A percentile compares a stretch with the other conserved stretches of the same genome.
These are phyloP conservation scores for Paramecium tetraurelia DNA, from an alignment of 73 alveolate species.

Conservation along the genomic window DNA sequence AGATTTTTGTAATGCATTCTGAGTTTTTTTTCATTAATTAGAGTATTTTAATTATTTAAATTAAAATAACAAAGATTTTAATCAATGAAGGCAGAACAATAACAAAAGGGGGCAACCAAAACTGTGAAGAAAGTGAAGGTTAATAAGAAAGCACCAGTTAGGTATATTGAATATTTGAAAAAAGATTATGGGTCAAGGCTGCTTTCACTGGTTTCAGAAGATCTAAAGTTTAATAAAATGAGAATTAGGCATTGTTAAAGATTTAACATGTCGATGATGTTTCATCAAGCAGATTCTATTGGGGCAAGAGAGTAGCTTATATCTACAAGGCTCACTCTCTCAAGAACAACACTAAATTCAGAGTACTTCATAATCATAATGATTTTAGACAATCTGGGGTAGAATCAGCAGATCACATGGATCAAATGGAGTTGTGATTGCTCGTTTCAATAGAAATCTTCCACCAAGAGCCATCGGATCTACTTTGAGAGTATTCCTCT, in stretches of 20 bases:
- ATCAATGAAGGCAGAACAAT: background rate
- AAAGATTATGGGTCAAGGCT: slow-evolving; percentile 87
- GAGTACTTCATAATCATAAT: slow-evolving; percentile 46
- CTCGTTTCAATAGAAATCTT: slow-evolving; percentile 81
- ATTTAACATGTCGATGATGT: slow-evolving; percentile 78
- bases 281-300: slow-evolving; percentile 77
- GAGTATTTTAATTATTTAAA: background rate
- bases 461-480: slow-evolving; percentile 93
- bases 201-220: slow-evolving; percentile 94
- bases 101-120: background rate
- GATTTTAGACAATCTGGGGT: slow-evolving; percentile 86
- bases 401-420: slow-evolving; percentile 89
- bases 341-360: slow-evolving; percentile 75
- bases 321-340: slow-evolving; percentile 75
- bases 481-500: slow-evolving; percentile 88
- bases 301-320: slow-evolving; percentile 88
- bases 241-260: slow-evolving; percentile 82
- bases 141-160: slow-evolving; percentile 11
- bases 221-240: slow-evolving; percentile 73
- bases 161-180: background rate
- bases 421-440: slow-evolving; percentile 87
- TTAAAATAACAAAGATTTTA: background rate
- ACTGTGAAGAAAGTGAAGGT: background rate
- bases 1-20: background rate
- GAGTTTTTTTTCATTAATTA: background rate